Evolutionary conservation across 2,329 filamentous ascomycete genomes (phyloP).

Genomic region (Xylariaceae sp.): DNA sequence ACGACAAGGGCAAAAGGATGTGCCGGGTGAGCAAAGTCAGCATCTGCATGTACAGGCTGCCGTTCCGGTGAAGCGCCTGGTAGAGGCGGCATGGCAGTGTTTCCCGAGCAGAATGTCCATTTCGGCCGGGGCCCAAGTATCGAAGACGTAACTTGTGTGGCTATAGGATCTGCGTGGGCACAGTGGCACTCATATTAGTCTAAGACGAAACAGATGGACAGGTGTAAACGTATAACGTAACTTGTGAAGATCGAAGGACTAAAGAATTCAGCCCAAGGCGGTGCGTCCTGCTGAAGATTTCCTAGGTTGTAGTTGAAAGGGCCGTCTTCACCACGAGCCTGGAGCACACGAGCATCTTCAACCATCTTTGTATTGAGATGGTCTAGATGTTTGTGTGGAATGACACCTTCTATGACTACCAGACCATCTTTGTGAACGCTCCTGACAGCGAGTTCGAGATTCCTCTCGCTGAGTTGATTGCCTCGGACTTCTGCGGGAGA

Average conservation of each 20-base stretch:
- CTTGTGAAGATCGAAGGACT: slow-evolving; percentile 50
- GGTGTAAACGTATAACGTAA: slow-evolving; percentile 23
- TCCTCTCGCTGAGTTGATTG: slow-evolving; percentile 40
- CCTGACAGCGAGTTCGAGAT: slow-evolving; percentile 52
- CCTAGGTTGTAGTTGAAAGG: slow-evolving; percentile 62
- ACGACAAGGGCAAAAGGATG: slow-evolving; percentile 53
- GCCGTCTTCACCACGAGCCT: slow-evolving; percentile 47
- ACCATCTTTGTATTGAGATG: slow-evolving; percentile 56
- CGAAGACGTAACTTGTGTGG: slow-evolving; percentile 52
- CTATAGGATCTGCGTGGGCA: slow-evolving; percentile 43
- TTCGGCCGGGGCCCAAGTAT: slow-evolving; percentile 52
- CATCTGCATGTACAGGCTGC: slow-evolving; percentile 57
- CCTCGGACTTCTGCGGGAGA: slow-evolving; percentile 34
- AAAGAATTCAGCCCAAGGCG: slow-evolving; percentile 47
- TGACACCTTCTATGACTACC: slow-evolving; percentile 51
- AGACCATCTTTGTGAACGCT: slow-evolving; percentile 51
- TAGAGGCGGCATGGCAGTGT: slow-evolving; percentile 51
- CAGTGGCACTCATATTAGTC: not conserved
- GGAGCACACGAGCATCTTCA: slow-evolving; percentile 50
- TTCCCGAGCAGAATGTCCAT: slow-evolving; percentile 57
- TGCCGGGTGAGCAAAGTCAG: slow-evolving; percentile 52
- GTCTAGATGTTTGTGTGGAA: slow-evolving; percentile 50
- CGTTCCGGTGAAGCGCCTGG: slow-evolving; percentile 36
- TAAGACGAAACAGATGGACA: slow-evolving; percentile 13
- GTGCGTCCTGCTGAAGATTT: slow-evolving; percentile 60